phyloP scores from a whole-genome alignment of 139 green algal genomes.

The Protoeuglena noctilucae region DNA sequence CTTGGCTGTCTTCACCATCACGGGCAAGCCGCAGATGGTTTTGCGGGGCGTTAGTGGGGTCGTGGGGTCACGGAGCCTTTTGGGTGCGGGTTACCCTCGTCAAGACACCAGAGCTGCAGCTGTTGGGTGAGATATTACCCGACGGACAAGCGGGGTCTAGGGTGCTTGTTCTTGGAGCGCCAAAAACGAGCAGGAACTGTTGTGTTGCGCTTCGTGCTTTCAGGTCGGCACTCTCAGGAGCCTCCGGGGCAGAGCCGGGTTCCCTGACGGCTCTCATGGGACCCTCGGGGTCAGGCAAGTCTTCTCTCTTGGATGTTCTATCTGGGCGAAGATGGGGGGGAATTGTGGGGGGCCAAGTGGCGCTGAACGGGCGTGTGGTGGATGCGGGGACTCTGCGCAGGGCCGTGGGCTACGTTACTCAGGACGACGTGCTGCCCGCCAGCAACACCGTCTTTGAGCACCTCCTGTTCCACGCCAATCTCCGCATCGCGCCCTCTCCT shows the following conservation, averaged over 20 bases:
- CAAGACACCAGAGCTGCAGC: neutral
- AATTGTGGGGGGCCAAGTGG: slow-evolving; percentile 21
- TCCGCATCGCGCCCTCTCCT: slow-evolving; percentile 31
- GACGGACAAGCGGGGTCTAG: neutral
- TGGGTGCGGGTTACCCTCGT: neutral
- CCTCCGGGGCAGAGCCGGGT: slow-evolving; percentile 13
- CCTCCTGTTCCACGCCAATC: slow-evolving; percentile 31
- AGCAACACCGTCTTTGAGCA: slow-evolving; percentile 45
- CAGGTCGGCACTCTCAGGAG: slow-evolving; percentile 21
- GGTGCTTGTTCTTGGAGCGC: slow-evolving; percentile 16
- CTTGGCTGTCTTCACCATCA: too few relatives aligned
- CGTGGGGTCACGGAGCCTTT: too few relatives aligned
- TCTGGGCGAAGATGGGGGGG: slow-evolving; percentile 18
- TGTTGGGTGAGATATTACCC: neutral
- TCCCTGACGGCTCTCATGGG: slow-evolving; percentile 11
- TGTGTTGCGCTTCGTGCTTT: slow-evolving; percentile 3
- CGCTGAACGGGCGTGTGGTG: slow-evolving; percentile 25
- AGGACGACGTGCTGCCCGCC: slow-evolving; percentile 46
- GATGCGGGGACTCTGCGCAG: neutral
- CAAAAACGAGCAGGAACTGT: slow-evolving; percentile 15
- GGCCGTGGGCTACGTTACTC: slow-evolving; percentile 6
- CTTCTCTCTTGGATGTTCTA: slow-evolving; percentile 41
- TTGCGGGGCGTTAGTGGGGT: too few relatives aligned
- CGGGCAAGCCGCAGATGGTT: too few relatives aligned
- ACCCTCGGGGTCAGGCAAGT: slow-evolving; percentile 13